Conservation (phyloP, 805 yeast genomes). For the Debaryomyces tyrocola region DNA sequence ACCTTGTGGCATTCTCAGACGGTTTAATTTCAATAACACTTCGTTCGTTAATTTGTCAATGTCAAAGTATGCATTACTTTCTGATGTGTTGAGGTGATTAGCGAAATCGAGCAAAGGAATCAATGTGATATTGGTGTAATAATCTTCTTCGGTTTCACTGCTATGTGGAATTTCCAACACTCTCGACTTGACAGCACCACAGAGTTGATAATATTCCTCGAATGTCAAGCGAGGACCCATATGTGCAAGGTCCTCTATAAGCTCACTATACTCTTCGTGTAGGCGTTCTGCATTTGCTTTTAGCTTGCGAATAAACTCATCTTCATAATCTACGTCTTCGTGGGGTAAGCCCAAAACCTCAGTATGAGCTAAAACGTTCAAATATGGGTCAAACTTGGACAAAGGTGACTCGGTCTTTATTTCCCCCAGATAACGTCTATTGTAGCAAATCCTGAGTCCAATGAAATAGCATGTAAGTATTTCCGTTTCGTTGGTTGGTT, state of each 20-base stretch:
- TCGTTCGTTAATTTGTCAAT: slow-evolving; percentile 47
- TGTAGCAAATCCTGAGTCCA: slow-evolving; percentile 16
- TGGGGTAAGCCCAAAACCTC: slow-evolving; percentile 8
- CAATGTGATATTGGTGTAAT: slow-evolving; percentile 45
- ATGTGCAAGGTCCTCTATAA: slow-evolving; percentile 10
- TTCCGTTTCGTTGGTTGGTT: slow-evolving; percentile 29
- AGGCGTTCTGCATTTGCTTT: slow-evolving; percentile 2
- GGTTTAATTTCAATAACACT: slow-evolving; percentile 60
- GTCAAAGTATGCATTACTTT: slow-evolving; percentile 57
- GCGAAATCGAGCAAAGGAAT: slow-evolving; percentile 71
- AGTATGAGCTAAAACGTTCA: slow-evolving; percentile 20
- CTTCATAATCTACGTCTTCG: not conserved
- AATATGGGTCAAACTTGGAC: slow-evolving; percentile 11
- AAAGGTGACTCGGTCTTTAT: slow-evolving; percentile 8
- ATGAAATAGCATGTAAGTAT: slow-evolving; percentile 24
- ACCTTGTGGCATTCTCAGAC: slow-evolving; percentile 1
- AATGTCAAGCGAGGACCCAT: slow-evolving; percentile 12
- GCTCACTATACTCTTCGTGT: slow-evolving; percentile 2
- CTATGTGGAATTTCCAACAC: slow-evolving; percentile 62
- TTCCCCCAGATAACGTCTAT: not conserved
- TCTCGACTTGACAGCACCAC: slow-evolving; percentile 55
- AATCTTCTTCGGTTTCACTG: slow-evolving; percentile 26
- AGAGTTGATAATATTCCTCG: slow-evolving; percentile 26
- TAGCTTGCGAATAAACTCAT: slow-evolving; percentile 7
- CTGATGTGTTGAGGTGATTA: slow-evolving; percentile 44